Evolutionary conservation across 2,329 filamentous ascomycete species (phyloP).

Genomic region (Fusarium palustre): DNA sequence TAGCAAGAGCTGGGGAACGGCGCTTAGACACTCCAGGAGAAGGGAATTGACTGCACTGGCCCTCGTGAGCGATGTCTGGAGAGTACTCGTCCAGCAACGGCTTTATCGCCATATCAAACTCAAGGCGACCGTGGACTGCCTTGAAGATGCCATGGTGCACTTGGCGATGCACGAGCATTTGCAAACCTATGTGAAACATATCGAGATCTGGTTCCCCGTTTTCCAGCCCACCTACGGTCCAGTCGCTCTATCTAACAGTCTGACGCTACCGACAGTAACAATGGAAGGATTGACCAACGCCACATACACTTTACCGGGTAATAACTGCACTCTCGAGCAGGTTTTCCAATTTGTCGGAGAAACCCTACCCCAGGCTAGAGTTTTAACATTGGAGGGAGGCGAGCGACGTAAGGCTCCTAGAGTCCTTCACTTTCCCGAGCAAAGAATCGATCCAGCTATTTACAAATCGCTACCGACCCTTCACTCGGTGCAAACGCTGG

Average conservation of each 20-base stretch:
- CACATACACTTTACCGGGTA: conserved; percentile 68
- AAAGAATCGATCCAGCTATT: conserved; percentile 36
- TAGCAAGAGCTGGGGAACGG: conserved; percentile 71
- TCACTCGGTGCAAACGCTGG: conserved; percentile 71
- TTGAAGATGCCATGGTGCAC: conserved; percentile 70
- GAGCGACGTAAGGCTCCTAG: conserved; percentile 80
- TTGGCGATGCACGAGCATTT: conserved; percentile 70
- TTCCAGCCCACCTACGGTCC: conserved; percentile 69
- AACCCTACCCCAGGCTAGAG: conserved; percentile 69
- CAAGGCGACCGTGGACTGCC: conserved; percentile 74
- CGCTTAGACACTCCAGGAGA: conserved; percentile 73
- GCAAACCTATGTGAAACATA: conserved; percentile 73
- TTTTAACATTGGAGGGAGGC: conserved; percentile 80
- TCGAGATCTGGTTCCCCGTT: conserved; percentile 83
- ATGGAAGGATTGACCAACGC: conserved; percentile 67
- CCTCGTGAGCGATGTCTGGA: conserved; percentile 72
- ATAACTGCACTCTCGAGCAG: conserved; percentile 77
- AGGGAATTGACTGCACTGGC: conserved; percentile 75
- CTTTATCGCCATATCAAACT: conserved; percentile 82
- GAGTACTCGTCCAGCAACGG: conserved; percentile 74
- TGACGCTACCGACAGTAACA: conserved; percentile 64
- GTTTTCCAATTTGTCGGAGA: conserved; percentile 72
- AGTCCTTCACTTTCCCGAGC: conserved; percentile 58
- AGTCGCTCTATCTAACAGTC: conserved; percentile 56
- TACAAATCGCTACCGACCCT: conserved; percentile 59